Conservation (phyloP, 208 protist species). For the Chromosphaera perkinsii region DNA sequence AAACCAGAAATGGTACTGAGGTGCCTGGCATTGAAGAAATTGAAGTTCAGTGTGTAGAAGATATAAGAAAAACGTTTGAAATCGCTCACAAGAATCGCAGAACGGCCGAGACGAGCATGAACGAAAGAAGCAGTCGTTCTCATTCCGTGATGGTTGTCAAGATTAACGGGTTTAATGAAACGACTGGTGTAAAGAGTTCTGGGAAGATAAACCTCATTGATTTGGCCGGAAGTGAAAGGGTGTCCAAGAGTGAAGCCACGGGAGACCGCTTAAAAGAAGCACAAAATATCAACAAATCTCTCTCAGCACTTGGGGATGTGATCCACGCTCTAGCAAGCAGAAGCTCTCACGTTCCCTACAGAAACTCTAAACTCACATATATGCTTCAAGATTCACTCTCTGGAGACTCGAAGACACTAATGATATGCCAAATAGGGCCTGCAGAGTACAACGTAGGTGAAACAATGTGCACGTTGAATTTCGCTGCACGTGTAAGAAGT, state of each 20-base stretch:
- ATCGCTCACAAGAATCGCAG: too few relatives aligned
- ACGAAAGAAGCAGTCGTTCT: too few relatives aligned
- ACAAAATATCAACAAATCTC: conserved; percentile 69
- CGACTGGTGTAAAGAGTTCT: too few relatives aligned
- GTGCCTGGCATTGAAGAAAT: too few relatives aligned
- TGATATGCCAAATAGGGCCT: conserved; percentile 68
- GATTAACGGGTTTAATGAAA: too few relatives aligned
- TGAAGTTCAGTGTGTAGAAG: too few relatives aligned
- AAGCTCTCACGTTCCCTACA: conserved; percentile 61
- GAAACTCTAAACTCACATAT: conserved; percentile 73
- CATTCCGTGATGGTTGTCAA: too few relatives aligned
- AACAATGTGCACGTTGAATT: conserved; percentile 48
- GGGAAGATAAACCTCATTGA: conserved; percentile 67
- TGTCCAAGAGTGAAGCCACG: conserved; percentile 47
- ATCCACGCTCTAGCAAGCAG: conserved; percentile 52
- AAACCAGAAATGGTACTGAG: too few relatives aligned
- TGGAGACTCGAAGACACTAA: conserved; percentile 67
- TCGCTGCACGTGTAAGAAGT: conserved; percentile 47
- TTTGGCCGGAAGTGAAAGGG: conserved; percentile 68
- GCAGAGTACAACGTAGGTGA: conserved; percentile 29
- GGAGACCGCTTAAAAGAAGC: conserved; percentile 69
- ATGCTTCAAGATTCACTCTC: conserved; percentile 63
- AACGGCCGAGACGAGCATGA: too few relatives aligned
- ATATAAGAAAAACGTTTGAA: too few relatives aligned
- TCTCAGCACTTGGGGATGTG: conserved; percentile 63